phyloP scores from a whole-genome alignment of 208 protist genomes.

The Crithidia bombi region DNA sequence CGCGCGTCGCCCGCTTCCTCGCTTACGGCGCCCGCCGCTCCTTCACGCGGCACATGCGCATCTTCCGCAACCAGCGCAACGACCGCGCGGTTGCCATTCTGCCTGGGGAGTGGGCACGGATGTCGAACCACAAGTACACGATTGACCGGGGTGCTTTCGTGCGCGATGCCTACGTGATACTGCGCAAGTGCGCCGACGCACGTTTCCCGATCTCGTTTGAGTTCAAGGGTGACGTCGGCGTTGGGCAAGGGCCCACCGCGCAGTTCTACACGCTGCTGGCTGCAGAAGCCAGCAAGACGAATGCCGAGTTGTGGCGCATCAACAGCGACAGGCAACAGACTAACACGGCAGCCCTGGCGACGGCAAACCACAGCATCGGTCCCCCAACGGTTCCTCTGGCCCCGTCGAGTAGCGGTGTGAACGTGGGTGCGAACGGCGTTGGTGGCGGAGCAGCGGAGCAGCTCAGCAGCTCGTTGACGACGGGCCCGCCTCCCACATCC shows the following conservation, averaged over 20 bases:
- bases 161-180: slow-evolving; percentile 63
- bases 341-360: not conserved
- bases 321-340: slow-evolving; percentile 5
- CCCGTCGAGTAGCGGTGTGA: not conserved
- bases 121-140: slow-evolving; percentile 85
- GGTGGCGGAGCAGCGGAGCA: too few relatives aligned
- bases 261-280: slow-evolving; percentile 91
- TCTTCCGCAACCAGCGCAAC: slow-evolving; percentile 50
- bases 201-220: slow-evolving; percentile 85
- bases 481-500: slow-evolving; percentile 4
- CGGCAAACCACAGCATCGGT: not conserved
- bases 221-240: slow-evolving; percentile 89
- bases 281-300: slow-evolving; percentile 47
- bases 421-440: too few relatives aligned
- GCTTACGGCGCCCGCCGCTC: slow-evolving; percentile 80
- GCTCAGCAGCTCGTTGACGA: not conserved
- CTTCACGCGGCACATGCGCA: slow-evolving; percentile 65
- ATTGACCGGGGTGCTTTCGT: slow-evolving; percentile 69
- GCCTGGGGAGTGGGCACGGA: slow-evolving; percentile 68
- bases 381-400: not conserved
- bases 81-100: slow-evolving; percentile 45
- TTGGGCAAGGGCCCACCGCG: slow-evolving; percentile 89
- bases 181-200: slow-evolving; percentile 71
- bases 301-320: slow-evolving; percentile 60
- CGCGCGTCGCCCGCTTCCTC: slow-evolving; percentile 72